phyloP scores from a whole-genome alignment of 1,284 basidiomycete genomes.

The Lentinula novae-zelandiae region DNA sequence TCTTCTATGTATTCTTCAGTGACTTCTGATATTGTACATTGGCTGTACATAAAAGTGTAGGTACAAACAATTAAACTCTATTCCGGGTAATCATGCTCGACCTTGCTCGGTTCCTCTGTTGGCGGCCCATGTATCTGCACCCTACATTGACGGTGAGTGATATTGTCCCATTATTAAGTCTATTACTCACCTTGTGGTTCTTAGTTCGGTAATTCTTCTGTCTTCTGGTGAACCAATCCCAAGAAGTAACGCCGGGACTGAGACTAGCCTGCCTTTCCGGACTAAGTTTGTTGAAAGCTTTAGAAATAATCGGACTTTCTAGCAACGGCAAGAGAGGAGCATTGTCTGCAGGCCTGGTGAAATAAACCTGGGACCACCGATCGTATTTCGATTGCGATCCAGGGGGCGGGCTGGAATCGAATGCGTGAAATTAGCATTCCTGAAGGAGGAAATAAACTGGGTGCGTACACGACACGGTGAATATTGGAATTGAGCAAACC shows the following conservation, averaged over 20 bases:
- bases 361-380: slow-evolving; percentile 62
- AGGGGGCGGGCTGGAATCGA: slow-evolving; percentile 26
- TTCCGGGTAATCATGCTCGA: background rate
- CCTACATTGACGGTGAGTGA: slow-evolving; percentile 16
- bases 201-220: slow-evolving; percentile 40
- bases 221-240: slow-evolving; percentile 40
- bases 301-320: slow-evolving; percentile 43
- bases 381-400: slow-evolving; percentile 38
- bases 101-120: slow-evolving; percentile 28
- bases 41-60: background rate
- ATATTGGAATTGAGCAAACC: slow-evolving; percentile 47
- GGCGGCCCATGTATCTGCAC: slow-evolving; percentile 29
- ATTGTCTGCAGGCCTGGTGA: slow-evolving; percentile 54
- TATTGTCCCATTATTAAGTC: background rate
- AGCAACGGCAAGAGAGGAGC: slow-evolving; percentile 41
- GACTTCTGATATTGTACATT: background rate
- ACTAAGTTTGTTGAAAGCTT: slow-evolving; percentile 31
- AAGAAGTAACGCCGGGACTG: slow-evolving; percentile 32
- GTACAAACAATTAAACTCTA: background rate
- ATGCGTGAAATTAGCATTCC: background rate
- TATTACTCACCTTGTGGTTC: slow-evolving; percentile 31
- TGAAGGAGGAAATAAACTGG: slow-evolving; percentile 35
- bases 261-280: slow-evolving; percentile 22
- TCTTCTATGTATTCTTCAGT: too few species aligned
- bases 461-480: slow-evolving; percentile 37